Base-by-base conservation (phyloP, 176 grass and related monocot genomes). In the Musa itinerans region DNA sequence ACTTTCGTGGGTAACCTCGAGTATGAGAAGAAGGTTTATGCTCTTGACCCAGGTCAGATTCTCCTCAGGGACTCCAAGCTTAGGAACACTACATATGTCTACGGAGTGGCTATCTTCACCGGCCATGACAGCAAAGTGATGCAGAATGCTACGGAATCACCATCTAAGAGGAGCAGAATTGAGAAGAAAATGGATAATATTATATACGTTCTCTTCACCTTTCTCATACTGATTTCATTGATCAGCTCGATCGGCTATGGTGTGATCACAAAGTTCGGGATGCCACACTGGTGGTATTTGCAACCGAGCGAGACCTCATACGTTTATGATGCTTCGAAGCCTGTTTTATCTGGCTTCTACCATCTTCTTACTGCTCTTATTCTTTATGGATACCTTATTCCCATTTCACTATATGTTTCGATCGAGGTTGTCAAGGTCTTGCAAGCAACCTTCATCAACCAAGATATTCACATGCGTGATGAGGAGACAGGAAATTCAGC, bases 301-400 rank as follows among this genome's bases (percentile, higher is more conserved):
- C 83, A 85, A 73, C 90, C 94, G 26, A 3, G 85, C 9, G 85
- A 82, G 20, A 83, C 74, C 49, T 78, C 70, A 57, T 81, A 85
- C 59, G 78, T 93, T 67, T 89, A 91, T 63, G 79, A 98, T 73
- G 90, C 88, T 7, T 69, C 75, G 48, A 92, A 55, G 27, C 76
- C 88, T 54, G 77, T 70, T 20, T 76, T 98, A 84, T 90, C 90
- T 81, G 94, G 94, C 73, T 83, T 93, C 70, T 89, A 87, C 80
- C 94, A 98, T 93, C 88, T 93, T 54, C 89, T 98, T 54, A 98
- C 94, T 50, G 94, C 90, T n/a, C 88, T 98, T 61, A 98, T 98
- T 91, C 83, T 97, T 74, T 98, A 93, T 69, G 94, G 94, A 63
- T 98, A 98, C 77, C 79, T 98, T 64, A 98, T 98, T 72, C 94